Percentiles rank a stretch among this genome's conserved stretches.
phyloP scores from a whole-genome alignment of 768 basidiomycete genomes.

The Tylopilus subfusipes region DNA sequence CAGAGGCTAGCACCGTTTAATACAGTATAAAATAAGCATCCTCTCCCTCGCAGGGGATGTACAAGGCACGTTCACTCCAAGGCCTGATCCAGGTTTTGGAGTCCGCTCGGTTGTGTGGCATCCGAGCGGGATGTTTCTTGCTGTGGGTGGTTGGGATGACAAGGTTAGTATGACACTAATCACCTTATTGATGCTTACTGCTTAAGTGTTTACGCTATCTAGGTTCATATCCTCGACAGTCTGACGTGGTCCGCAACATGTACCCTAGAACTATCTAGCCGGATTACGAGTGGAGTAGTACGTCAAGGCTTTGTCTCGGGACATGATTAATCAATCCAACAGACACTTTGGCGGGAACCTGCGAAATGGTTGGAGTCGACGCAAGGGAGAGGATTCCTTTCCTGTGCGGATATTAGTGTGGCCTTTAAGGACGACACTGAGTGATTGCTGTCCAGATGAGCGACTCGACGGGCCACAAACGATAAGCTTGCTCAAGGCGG shows the following conservation, averaged over 20 bases:
- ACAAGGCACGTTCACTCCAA: conserved; percentile 65
- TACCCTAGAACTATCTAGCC: conserved; percentile 58
- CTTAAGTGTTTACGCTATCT: conserved; percentile 4
- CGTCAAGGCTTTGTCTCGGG: conserved; percentile 24
- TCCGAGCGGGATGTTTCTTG: conserved; percentile 78
- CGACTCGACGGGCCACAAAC: conserved; percentile 54
- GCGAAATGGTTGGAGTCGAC: conserved; percentile 80
- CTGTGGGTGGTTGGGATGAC: conserved; percentile 86
- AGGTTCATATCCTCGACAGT: conserved; percentile 76
- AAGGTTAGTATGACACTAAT: conserved; percentile 45
- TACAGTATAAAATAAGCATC: conserved; percentile 73
- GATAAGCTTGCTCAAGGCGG: conserved; percentile 47
- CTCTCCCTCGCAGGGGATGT: conserved; percentile 62
- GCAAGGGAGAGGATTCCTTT: conserved; percentile 80
- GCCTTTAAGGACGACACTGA: neutral
- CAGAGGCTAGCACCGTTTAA: neutral
- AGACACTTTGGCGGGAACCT: conserved; percentile 88
- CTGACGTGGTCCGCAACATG: conserved; percentile 69
- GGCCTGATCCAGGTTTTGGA: conserved; percentile 79
- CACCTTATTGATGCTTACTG: neutral
- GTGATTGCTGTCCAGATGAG: conserved; percentile 48
- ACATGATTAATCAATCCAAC: conserved; percentile 6
- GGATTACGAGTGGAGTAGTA: conserved; percentile 56
- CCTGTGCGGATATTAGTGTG: conserved; percentile 51
- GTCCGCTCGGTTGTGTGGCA: conserved; percentile 81